A percentile compares a stretch with the other conserved stretches of the same genome.
Conservation (phyloP, 352 stramenopile species). For the Globisporangium lucens region DNA sequence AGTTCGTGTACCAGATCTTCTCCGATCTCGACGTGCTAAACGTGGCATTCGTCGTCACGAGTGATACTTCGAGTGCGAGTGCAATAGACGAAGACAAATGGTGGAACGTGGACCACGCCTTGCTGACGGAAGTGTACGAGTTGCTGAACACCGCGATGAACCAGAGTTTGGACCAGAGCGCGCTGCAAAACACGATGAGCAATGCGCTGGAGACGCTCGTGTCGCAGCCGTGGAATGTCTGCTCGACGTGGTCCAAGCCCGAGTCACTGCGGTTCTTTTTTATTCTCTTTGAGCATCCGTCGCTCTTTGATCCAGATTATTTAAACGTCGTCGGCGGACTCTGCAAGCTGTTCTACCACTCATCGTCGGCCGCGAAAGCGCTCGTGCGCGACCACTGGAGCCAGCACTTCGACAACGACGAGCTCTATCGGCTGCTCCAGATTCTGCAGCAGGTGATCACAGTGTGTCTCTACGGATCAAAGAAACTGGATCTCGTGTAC, state of each 20-base stretch:
- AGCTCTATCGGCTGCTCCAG: constrained; percentile 62
- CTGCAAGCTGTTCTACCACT: constrained; percentile 67
- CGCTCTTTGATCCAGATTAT: constrained; percentile 78
- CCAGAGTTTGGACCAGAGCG: constrained; percentile 29
- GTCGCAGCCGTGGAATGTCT: constrained; percentile 72
- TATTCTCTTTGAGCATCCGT: constrained; percentile 69
- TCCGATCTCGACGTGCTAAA: constrained; percentile 59
- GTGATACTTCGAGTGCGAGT: neutral
- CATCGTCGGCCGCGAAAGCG: constrained; percentile 43
- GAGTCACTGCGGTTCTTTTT: constrained; percentile 57
- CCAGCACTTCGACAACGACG: constrained; percentile 45
- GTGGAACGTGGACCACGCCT: constrained; percentile 49
- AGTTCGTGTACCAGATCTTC: constrained; percentile 68
- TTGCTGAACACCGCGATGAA: constrained; percentile 38
- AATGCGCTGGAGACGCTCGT: constrained; percentile 70
- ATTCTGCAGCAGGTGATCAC: constrained; percentile 79
- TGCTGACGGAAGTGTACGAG: constrained; percentile 43
- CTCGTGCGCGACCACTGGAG: constrained; percentile 56
- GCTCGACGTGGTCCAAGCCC: constrained; percentile 58
- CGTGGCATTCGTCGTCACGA: constrained; percentile 41
- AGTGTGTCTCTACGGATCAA: constrained; percentile 62
- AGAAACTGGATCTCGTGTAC: constrained; percentile 78
- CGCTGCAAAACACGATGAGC: constrained; percentile 66
- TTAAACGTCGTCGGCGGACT: constrained; percentile 65
- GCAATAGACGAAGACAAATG: constrained; percentile 27